Percentiles rank a stretch among this genome's conserved stretches.
Conservation (phyloP, 768 basidiomycete genomes). For the Amanita thiersii region DNA sequence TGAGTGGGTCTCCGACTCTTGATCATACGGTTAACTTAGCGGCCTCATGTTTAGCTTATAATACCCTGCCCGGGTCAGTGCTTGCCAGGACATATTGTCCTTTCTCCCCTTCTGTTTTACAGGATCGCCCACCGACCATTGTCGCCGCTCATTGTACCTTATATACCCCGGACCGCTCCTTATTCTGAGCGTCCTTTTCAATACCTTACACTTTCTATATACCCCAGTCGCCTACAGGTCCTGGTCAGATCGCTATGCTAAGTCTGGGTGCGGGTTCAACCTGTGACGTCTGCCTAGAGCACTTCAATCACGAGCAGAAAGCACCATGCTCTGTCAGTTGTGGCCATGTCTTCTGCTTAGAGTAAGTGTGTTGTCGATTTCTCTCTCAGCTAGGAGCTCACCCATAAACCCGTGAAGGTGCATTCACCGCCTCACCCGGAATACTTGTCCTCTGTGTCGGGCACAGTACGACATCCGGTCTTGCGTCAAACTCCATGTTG, state of each 20-base stretch:
- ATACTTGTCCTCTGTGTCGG: constrained; percentile 60
- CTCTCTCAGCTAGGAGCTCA: not conserved
- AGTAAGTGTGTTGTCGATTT: constrained; percentile 19
- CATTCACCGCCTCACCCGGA: constrained; percentile 38
- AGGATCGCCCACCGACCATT: constrained; percentile 11
- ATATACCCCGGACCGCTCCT: constrained; percentile 16
- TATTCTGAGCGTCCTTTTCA: constrained; percentile 15
- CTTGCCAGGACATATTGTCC: constrained; percentile 28
- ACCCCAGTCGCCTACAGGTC: constrained; percentile 17
- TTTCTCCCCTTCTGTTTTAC: constrained; percentile 14
- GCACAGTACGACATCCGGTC: constrained; percentile 36
- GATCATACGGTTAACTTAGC: constrained; percentile 23
- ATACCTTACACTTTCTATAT: constrained; percentile 15
- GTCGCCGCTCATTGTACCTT: constrained; percentile 10
- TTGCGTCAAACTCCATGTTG: constrained; percentile 52
- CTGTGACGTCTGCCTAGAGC: constrained; percentile 73
- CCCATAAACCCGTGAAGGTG: constrained; percentile 32
- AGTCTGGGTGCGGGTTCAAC: constrained; percentile 53
- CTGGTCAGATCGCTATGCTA: constrained; percentile 45
- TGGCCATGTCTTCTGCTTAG: constrained; percentile 63
- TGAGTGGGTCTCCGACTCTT: too few species aligned
- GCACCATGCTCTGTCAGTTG: constrained; percentile 61
- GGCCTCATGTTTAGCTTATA: constrained; percentile 40
- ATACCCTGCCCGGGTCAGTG: constrained; percentile 17
- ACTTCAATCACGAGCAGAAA: constrained; percentile 42